phyloP scores from a whole-genome alignment of 1,139 yeast genomes.

The Insectozyma bohioensis region DNA sequence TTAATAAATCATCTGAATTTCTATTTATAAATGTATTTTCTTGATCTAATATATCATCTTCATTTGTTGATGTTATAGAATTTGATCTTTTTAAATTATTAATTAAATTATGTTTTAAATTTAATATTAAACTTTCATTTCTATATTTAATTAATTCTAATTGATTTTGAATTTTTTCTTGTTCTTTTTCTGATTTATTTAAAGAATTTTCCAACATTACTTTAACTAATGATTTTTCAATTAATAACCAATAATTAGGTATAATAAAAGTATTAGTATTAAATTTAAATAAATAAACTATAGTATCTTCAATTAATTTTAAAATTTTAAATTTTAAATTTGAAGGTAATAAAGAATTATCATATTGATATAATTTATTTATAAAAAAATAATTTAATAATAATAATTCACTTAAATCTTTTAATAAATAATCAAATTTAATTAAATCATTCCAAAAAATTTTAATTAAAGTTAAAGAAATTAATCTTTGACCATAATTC shows the following conservation, averaged over 20 bases:
- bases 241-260: conserved; percentile 68
- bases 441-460: conserved; percentile 73
- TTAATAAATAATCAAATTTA: conserved; percentile 53
- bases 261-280: conserved; percentile 74
- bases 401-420: conserved; percentile 58
- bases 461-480: conserved; percentile 55
- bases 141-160: conserved; percentile 63
- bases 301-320: conserved; percentile 28
- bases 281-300: conserved; percentile 52
- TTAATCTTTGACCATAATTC: conserved; percentile 37
- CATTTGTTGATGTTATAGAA: too few species aligned
- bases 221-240: conserved; percentile 44
- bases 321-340: conserved; percentile 24
- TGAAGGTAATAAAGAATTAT: conserved; percentile 11
- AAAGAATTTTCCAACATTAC: conserved; percentile 40
- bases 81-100: too few species aligned
- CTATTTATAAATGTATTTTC: conserved; percentile 25
- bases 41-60: conserved; percentile 2
- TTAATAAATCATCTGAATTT: conserved; percentile 32
- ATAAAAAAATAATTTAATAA: conserved; percentile 43
- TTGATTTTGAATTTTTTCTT: conserved; percentile 45
- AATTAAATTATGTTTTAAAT: conserved; percentile 33
- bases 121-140: conserved; percentile 69
- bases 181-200: conserved; percentile 27
- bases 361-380: conserved; percentile 8